Base-by-base conservation (phyloP, 257 asterid species). In the Solanum rostratum region DNA sequence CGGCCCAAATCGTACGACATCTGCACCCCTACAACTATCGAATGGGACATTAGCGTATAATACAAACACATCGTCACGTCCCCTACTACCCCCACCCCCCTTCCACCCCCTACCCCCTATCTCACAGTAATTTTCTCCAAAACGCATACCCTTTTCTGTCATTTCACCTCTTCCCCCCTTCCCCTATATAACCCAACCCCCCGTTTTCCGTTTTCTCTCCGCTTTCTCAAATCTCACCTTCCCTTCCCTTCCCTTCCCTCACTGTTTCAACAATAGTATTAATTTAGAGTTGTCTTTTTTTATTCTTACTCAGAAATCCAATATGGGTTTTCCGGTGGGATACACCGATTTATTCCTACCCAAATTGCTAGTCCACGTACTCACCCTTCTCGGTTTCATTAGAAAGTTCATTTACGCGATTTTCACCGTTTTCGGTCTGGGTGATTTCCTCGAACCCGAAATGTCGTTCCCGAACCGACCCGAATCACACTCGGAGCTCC, bases 261-360 rank as follows among this genome's bases (percentile, higher is more conserved):
- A 1, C 5, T 59, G 9, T 59, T 57, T 8, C n/a, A 20, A 57
- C 29, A 59, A n/a, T 10, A 59, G 11, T 12, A 22, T 20, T 59
- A 59, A 57, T 57, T 10, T n/a, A 60, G 33, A 57, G 10, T 24
- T 24, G 0, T 59, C 16, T 59, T n/a, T 59, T 62, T 14, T 63
- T 27, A 10, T 30, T 15, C 6, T 43, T 1, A 57, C 29, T 33
- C 39, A 33, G 39, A 33, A 33, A 33, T 33, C 39, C 39, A 33
- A 3, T 76, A 96, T 97, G 99, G 99, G 98, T 1, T 97, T 97
- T 83, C 99, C 98, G 2, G 93, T 95, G 19, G 97, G 97, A 22
- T 95, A 90, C 87, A 81, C 94, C 2, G 97, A 97, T 60, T 78
- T 97, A 10, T 90, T 91, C 41, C 91, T 97, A 22, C 99, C 99